phyloP scores from a whole-genome alignment of 2,329 filamentous ascomycete genomes.

The Ophiostoma australiae region DNA sequence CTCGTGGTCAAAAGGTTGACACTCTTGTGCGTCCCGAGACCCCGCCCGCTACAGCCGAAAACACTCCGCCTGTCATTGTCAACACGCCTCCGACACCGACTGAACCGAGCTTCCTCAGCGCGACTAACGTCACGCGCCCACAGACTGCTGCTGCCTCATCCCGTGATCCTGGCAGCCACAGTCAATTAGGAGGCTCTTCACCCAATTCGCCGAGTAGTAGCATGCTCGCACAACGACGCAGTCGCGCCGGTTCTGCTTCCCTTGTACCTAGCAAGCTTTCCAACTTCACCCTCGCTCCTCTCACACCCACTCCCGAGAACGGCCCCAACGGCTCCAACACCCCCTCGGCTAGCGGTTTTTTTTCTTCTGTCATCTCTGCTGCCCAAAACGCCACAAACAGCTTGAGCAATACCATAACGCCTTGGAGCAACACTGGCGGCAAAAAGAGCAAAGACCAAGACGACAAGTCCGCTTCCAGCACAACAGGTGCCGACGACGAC shows the following conservation, averaged over 20 bases:
- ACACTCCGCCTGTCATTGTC: conserved; percentile 52
- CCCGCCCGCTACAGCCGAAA: conserved; percentile 44
- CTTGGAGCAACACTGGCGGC: conserved; percentile 34
- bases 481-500: conserved; percentile 29
- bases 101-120: conserved; percentile 35
- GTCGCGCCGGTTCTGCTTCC: conserved; percentile 49
- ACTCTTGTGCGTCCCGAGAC: conserved; percentile 41
- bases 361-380: conserved; percentile 86
- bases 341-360: conserved; percentile 67
- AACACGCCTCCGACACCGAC: conserved; percentile 64
- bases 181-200: conserved; percentile 51
- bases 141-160: conserved; percentile 16
- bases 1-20: conserved; percentile 33
- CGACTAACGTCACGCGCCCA: conserved; percentile 24
- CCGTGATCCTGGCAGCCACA: conserved; percentile 19
- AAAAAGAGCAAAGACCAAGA: conserved; percentile 19
- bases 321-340: conserved; percentile 48
- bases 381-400: conserved; percentile 86
- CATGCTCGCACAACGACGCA: conserved; percentile 64
- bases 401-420: conserved; percentile 64
- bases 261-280: conserved; percentile 82
- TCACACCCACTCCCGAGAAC: conserved; percentile 71
- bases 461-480: conserved; percentile 19
- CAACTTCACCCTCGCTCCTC: conserved; percentile 63
- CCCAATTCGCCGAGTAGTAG: conserved; percentile 46